phyloP scores from a whole-genome alignment of 495 filamentous ascomycete genomes.

The Elasticomyces elasticus region DNA sequence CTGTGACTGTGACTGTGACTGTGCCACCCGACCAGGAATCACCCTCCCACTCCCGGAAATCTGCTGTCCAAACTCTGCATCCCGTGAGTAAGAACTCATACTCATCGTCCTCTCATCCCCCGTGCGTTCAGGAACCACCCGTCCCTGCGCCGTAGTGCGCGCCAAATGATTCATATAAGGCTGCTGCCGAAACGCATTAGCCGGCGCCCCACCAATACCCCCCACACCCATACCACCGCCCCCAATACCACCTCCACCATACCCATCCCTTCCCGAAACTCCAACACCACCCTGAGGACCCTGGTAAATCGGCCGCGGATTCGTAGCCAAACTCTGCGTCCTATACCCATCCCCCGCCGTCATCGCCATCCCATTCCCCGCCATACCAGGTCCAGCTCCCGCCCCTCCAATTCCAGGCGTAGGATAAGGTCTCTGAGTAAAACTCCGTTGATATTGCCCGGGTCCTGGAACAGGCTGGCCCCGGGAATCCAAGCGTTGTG shows the following conservation, averaged over 20 bases:
- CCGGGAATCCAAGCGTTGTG: constrained; percentile 61
- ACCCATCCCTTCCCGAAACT: no score
- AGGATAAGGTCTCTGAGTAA: constrained; percentile 32
- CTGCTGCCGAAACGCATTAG: constrained; percentile 64
- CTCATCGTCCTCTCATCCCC: constrained; percentile 87
- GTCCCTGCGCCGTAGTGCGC: constrained; percentile 80
- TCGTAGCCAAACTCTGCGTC: constrained; percentile 81
- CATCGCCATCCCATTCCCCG: no score
- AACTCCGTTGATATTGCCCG: constrained; percentile 18
- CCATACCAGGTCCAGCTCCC: no score
- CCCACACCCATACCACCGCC: no score
- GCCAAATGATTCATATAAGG: constrained; percentile 52
- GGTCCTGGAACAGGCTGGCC: constrained; percentile 15
- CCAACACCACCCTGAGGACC: no score
- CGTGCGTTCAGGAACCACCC: constrained; percentile 80
- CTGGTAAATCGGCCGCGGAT: constrained; percentile 56
- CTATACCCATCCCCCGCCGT: constrained; percentile 79
- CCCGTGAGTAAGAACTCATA: constrained; percentile 72
- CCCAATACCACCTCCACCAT: no score
- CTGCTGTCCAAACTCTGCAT: constrained; percentile 73
- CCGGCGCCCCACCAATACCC: no score
- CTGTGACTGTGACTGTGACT: constrained; percentile 51
- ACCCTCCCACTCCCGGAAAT: constrained; percentile 85
- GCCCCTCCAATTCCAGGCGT: no score
- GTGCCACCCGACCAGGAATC: no score